Conservation (phyloP, 139 green algal species). For the Chlorella vulgaris region DNA sequence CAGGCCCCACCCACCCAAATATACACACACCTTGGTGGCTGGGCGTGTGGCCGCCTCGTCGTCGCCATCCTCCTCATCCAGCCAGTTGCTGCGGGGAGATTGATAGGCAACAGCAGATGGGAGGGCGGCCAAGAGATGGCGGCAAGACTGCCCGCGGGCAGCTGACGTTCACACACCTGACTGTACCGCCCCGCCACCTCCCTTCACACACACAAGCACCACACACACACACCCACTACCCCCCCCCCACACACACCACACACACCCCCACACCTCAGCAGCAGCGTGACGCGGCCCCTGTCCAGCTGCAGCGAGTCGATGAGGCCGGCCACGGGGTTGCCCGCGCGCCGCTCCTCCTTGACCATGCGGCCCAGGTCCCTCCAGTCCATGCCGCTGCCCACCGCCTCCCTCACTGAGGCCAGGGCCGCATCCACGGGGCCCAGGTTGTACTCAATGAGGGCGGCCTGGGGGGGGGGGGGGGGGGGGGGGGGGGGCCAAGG, state of each 20-base stretch:
- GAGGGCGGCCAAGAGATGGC: no score
- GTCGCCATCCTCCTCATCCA: conserved; percentile 75
- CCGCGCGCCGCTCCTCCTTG: conserved; percentile 69
- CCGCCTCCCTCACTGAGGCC: conserved; percentile 76
- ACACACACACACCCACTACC: neutral
- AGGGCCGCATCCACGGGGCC: conserved; percentile 87
- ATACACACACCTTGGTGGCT: conserved; percentile 67
- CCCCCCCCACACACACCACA: neutral
- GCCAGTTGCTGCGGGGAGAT: conserved; percentile 50
- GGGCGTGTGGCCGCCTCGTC: conserved; percentile 61
- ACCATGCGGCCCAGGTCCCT: conserved; percentile 78
- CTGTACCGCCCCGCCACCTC: no score
- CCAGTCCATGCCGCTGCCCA: conserved; percentile 92
- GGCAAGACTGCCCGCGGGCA: no score
- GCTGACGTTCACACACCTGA: no score
- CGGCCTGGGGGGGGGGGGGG: conserved; percentile 34
- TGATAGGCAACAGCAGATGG: neutral
- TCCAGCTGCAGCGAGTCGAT: conserved; percentile 85
- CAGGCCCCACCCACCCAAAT: no score
- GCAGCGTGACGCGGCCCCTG: conserved; percentile 77
- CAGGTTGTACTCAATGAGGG: conserved; percentile 89
- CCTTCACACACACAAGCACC: neutral
- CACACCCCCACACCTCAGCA: conserved; percentile 55
- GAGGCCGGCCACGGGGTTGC: conserved; percentile 89
- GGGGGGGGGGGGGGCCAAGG: neutral